phyloP scores from a whole-genome alignment of 2,329 filamentous ascomycete genomes.

The Macrophomina phaseolina region DNA sequence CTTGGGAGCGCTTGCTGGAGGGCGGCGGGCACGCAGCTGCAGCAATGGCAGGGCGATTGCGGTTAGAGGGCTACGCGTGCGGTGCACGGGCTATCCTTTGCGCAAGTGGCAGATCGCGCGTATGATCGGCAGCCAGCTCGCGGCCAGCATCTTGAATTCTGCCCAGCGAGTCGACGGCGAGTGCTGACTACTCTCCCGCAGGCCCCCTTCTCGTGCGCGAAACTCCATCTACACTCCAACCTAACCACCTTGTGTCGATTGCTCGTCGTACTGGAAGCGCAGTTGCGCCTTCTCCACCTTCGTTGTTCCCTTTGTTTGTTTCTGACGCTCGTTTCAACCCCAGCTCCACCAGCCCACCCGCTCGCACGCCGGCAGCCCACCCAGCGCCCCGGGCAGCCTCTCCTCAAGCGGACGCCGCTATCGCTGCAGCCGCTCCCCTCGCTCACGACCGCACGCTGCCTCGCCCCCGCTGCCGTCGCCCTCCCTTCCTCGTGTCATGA shows the following conservation, averaged over 20 bases:
- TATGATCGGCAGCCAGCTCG: conserved; percentile 18
- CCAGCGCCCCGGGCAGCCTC: conserved; percentile 6
- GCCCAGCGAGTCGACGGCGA: conserved; percentile 5
- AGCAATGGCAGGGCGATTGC: background rate
- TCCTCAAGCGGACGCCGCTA: conserved; percentile 12
- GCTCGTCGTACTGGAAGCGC: conserved; percentile 8
- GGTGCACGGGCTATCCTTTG: conserved; percentile 17
- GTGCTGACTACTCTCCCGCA: conserved; percentile 24
- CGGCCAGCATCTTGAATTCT: conserved; percentile 16
- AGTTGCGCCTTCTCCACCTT: conserved; percentile 20
- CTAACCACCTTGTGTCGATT: background rate
- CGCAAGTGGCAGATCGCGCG: conserved; percentile 24
- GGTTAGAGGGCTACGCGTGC: conserved; percentile 24
- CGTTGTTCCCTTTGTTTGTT: conserved; percentile 20
- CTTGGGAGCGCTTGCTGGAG: conserved; percentile 8
- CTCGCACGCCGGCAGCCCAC: conserved; percentile 1
- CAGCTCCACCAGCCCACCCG: conserved; percentile 1
- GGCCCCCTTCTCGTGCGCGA: conserved; percentile 16
- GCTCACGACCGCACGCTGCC: conserved; percentile 17
- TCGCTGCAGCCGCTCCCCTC: conserved; percentile 25
- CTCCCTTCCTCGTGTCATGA: conserved; percentile 21
- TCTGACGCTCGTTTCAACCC: conserved; percentile 22
- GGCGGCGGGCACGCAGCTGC: conserved; percentile 10
- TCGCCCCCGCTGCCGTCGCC: conserved; percentile 8
- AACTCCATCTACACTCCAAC: conserved; percentile 1